Evolutionary conservation across 768 basidiomycete genomes (phyloP).

Genomic region (Psilocybe subaeruginosa): DNA sequence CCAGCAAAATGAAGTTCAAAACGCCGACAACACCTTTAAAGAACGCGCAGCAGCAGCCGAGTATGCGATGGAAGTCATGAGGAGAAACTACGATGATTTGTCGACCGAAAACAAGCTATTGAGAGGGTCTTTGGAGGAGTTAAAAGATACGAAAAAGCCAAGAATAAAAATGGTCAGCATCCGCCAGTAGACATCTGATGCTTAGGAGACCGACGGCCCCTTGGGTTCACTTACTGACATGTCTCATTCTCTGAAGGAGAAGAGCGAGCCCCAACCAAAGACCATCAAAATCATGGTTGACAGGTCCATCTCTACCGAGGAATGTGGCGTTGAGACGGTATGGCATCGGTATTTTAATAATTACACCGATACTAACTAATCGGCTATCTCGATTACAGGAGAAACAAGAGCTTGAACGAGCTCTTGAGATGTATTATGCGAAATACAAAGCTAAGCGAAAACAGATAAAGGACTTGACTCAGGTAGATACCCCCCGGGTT

Average conservation of each 20-base stretch:
- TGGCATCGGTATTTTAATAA: background rate
- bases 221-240: background rate
- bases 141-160: background rate
- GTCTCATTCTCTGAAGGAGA: background rate
- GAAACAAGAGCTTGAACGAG: constrained; percentile 3
- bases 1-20: background rate
- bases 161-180: background rate
- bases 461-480: background rate
- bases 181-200: background rate
- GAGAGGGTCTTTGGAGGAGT: constrained; percentile 4
- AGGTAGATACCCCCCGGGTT: background rate
- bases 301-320: background rate
- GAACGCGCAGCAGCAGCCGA: constrained; percentile 10
- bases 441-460: constrained; percentile 11
- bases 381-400: background rate
- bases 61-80: background rate
- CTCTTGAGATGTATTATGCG: constrained; percentile 11
- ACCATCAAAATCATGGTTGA: background rate
- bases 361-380: no score
- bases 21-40: background rate
- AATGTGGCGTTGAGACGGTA: background rate
- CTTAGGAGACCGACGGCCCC: background rate
- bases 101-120: constrained; percentile 2
- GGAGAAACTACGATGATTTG: background rate
- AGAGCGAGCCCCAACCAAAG: background rate